These are phyloP conservation scores for Niveomyces coronatus DNA, from an alignment of 2,329 filamentous ascomycete species.

Conservation along the genomic window DNA sequence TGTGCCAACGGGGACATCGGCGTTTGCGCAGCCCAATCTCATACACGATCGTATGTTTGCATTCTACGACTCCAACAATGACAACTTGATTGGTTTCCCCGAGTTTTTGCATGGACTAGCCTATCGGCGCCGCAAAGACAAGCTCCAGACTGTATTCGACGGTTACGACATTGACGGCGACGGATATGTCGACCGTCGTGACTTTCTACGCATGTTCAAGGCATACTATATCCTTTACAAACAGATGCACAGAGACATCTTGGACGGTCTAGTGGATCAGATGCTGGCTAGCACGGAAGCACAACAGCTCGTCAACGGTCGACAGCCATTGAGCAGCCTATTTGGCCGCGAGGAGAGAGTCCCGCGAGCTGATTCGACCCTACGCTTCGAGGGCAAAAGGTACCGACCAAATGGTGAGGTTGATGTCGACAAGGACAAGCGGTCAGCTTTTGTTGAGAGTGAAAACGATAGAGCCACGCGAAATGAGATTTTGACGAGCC, in stretches of 20 bases:
- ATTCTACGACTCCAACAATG: conserved; percentile 86
- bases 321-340: conserved; percentile 63
- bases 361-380: conserved; percentile 48
- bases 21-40: conserved; percentile 71
- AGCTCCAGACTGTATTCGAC: conserved; percentile 65
- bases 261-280: conserved; percentile 69
- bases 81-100: conserved; percentile 82
- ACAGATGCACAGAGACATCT: conserved; percentile 76
- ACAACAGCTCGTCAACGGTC: conserved; percentile 63
- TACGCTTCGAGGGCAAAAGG: conserved; percentile 56
- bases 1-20: conserved; percentile 71
- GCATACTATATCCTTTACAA: conserved; percentile 88
- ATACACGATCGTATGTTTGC: conserved; percentile 95
- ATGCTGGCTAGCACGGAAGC: conserved; percentile 65
- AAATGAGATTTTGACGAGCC: conserved; percentile 47
- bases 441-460: conserved; percentile 48
- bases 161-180: conserved; percentile 88
- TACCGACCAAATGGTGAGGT: conserved; percentile 52
- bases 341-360: conserved; percentile 66
- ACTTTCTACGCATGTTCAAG: conserved; percentile 84
- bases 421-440: conserved; percentile 48
- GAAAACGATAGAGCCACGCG: conserved; percentile 49
- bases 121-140: conserved; percentile 56
- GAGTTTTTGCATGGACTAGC: conserved; percentile 83
- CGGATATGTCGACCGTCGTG: conserved; percentile 72